A percentile compares a stretch with the other conserved stretches of the same genome.
Conservation (phyloP, 176 grass and related monocot genomes). For the Poa annua region DNA sequence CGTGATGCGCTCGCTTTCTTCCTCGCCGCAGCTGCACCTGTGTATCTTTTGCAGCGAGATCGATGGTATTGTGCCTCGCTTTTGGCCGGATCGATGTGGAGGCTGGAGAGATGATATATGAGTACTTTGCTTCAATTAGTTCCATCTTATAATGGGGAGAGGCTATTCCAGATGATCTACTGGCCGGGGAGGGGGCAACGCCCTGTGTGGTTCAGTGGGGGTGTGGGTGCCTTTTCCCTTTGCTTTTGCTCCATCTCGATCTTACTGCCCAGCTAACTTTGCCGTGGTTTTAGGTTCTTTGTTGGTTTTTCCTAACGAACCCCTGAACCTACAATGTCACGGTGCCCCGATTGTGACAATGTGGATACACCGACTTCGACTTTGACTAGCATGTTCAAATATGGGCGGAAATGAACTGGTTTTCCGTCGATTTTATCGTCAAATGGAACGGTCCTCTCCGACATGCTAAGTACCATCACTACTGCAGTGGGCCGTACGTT, state of each 20-base stretch:
- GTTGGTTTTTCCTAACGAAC: conserved; percentile 42
- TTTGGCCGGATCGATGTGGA: conserved; percentile 60
- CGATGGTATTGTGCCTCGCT: conserved; percentile 53
- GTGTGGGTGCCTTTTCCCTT: conserved; percentile 51
- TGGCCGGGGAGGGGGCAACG: conserved; percentile 7
- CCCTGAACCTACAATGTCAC: conserved; percentile 1
- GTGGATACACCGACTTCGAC: too few species aligned
- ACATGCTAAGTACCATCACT: too few species aligned
- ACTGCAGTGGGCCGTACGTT: too few species aligned
- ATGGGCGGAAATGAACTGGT: too few species aligned
- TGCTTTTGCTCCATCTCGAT: conserved; percentile 51
- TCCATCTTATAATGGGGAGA: conserved; percentile 10
- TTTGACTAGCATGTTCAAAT: too few species aligned
- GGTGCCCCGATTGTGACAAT: too few species aligned
- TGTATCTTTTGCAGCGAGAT: conserved; percentile 52
- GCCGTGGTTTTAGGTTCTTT: conserved; percentile 35
- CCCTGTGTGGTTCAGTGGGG: conserved; percentile 31
- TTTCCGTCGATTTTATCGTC: too few species aligned
- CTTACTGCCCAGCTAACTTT: conserved; percentile 11
- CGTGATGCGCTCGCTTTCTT: conserved; percentile 35
- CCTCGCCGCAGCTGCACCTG: conserved; percentile 41
- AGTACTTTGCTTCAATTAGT: not conserved
- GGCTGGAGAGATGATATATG: not conserved
- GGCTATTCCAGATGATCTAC: conserved; percentile 1
- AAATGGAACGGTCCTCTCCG: too few species aligned